Evolutionary conservation across 805 yeast genomes (phyloP).

Genomic region (Metschnikowia lachancei): DNA sequence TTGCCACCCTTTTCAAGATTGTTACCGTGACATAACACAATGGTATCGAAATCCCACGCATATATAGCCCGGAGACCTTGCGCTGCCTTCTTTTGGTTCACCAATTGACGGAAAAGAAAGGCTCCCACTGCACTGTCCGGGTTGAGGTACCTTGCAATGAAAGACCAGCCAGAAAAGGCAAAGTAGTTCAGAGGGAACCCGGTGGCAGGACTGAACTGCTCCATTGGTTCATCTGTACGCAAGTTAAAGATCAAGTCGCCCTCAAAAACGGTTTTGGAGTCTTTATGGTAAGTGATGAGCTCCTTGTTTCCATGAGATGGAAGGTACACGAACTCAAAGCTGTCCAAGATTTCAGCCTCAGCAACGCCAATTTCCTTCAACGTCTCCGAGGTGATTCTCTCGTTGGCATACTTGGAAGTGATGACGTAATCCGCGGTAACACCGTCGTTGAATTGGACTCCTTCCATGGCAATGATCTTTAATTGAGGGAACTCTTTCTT

Average conservation of each 20-base stretch:
- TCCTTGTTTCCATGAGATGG: constrained; percentile 61
- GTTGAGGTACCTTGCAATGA: constrained; percentile 38
- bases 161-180: constrained; percentile 48
- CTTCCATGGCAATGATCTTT: constrained; percentile 54
- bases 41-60: constrained; percentile 25
- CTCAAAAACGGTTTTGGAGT: constrained; percentile 48
- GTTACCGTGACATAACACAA: constrained; percentile 28
- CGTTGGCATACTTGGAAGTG: constrained; percentile 34
- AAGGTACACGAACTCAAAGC: constrained; percentile 54
- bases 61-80: constrained; percentile 22
- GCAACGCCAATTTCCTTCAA: constrained; percentile 33
- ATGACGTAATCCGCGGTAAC: constrained; percentile 43
- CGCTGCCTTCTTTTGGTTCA: constrained; percentile 16
- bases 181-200: constrained; percentile 45
- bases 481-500: constrained; percentile 48
- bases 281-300: constrained; percentile 48
- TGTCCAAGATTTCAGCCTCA: constrained; percentile 37
- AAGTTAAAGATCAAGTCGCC: constrained; percentile 64
- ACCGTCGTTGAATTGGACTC: constrained; percentile 27
- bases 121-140: constrained; percentile 41
- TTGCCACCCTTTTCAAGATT: constrained; percentile 17
- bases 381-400: constrained; percentile 23
- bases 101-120: constrained; percentile 23
- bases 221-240: constrained; percentile 37
- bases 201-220: constrained; percentile 42